Percentiles rank a stretch among this genome's conserved stretches.
phyloP scores from a whole-genome alignment of 305 asterid species.

The Fraxinus angustifolia region DNA sequence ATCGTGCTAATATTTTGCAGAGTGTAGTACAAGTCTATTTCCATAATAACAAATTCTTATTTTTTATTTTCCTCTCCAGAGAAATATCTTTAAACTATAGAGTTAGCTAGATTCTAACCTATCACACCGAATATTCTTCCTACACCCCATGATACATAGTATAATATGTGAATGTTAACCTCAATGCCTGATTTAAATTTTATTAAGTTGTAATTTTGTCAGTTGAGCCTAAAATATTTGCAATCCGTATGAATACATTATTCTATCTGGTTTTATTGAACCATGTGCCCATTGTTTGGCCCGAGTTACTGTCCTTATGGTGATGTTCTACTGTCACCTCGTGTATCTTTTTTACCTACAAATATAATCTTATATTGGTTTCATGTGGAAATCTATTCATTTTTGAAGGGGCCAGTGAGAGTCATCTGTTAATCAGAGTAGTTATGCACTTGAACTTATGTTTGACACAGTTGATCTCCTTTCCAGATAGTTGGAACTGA shows the following conservation, averaged over 20 bases:
- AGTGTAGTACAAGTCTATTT: neutral
- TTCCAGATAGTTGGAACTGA: constrained; percentile 82
- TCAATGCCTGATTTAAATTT: neutral
- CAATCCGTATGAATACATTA: neutral
- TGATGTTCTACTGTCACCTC: neutral
- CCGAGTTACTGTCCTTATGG: neutral
- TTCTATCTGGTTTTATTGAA: neutral
- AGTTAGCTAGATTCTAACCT: neutral
- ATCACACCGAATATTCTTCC: neutral
- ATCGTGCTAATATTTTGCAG: neutral
- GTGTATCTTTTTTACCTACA: neutral
- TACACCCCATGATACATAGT: neutral
- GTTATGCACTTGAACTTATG: constrained; percentile 24
- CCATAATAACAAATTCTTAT: neutral
- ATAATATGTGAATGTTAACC: neutral
- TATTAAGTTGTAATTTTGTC: neutral
- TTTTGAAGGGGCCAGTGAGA: neutral
- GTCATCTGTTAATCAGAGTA: constrained; percentile 19
- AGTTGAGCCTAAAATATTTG: neutral
- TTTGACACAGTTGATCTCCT: constrained; percentile 33
- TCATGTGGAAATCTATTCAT: neutral
- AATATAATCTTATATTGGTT: neutral
- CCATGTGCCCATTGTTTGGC: neutral
- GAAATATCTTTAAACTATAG: neutral
- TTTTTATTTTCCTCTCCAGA: neutral